Evolutionary conservation across 371 early-diverging fungal genomes (phyloP).

Genomic region (Zopfochytrium polystomum): DNA sequence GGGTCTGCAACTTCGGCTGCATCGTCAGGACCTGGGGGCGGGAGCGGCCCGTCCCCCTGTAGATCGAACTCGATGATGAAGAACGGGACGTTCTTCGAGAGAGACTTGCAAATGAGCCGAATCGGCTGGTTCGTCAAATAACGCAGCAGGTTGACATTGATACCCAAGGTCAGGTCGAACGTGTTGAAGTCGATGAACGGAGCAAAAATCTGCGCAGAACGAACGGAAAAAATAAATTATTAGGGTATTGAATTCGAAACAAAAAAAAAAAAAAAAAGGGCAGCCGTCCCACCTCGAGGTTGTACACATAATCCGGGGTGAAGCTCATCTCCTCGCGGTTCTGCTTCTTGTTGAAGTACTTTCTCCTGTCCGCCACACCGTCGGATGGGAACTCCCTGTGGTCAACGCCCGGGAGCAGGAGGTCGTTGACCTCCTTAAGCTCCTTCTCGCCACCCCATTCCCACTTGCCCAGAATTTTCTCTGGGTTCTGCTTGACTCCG

Average conservation of each 20-base stretch:
- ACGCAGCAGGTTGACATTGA: conserved; percentile 60
- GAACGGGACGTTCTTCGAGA: conserved; percentile 39
- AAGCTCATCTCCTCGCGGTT: conserved; percentile 53
- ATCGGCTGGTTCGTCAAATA: conserved; percentile 66
- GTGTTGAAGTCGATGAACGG: conserved; percentile 75
- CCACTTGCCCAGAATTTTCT: conserved; percentile 38
- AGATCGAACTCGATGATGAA: conserved; percentile 49
- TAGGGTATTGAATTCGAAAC: conserved; percentile 7
- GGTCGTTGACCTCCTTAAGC: conserved; percentile 34
- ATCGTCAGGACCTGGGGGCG: conserved; percentile 11
- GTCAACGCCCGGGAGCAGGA: conserved; percentile 30
- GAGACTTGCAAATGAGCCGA: conserved; percentile 49
- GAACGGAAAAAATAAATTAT: conserved; percentile 5
- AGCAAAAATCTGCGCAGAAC: conserved; percentile 52
- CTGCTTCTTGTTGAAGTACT: conserved; percentile 57
- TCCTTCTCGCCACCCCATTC: conserved; percentile 38
- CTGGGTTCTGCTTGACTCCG: conserved; percentile 15
- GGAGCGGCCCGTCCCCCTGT: conserved; percentile 22
- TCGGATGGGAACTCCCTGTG: conserved; percentile 29
- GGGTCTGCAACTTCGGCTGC: no score
- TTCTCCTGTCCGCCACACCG: conserved; percentile 51
- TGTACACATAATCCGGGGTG: conserved; percentile 59
- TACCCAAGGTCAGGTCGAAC: conserved; percentile 64
- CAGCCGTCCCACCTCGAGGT: conserved; percentile 50
- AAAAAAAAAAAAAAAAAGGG: conserved; percentile 10